Evolutionary conservation across 139 green algal species (phyloP), one percentile per base, ranked within the genome.

Genomic region (Gonium pectorale): DNA sequence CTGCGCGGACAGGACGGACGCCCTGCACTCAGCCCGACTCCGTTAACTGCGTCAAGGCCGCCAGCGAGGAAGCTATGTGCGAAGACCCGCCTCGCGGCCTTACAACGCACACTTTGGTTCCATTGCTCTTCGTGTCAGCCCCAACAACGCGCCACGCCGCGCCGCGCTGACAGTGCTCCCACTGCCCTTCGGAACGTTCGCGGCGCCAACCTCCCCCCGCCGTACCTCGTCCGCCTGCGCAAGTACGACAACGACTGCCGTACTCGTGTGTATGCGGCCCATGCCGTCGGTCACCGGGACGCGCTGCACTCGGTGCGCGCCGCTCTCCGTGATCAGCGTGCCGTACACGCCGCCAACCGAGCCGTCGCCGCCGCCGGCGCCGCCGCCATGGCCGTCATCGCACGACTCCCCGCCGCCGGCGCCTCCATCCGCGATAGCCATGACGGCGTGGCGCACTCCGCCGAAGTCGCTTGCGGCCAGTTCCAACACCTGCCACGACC

Each of bases 301-400:
- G 2, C 96, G 91, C 91, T 99, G 92, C 56, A 98, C 97, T 9
- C 97, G 89, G 85, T 99, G 97, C 63, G 99, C 95, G 7, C 97
- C 97, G 31, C 88, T 92, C 91, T 99, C 97, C 49, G 86, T 96
- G 81, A 96, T 96, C 60, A 99, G 78, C 15, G 73, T 63, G 29
- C 78, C 78, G 63, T 67, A 84, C 64, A 75, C 43, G 35, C 78
- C 78, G 2, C 9, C 41, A 2, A 2, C 26, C n/a, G 2, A 3
- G 31, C 44, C 44, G 31, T 38, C 75, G 31, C 40, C 56, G 27
- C 15, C 29, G 24, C 38, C 83, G 26, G 1, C 63, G 43, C 59
- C 49, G 2, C 38, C 35, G 4, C 21, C 64, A 3, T n/a, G 11
- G 54, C 51, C 40, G 73, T 38, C 5, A 29, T 54, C 51, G 29